A percentile compares a stretch with the other conserved stretches of the same genome.
Conservation (phyloP, 176 grass and related monocot genomes). For the Raddia distichophylla region DNA sequence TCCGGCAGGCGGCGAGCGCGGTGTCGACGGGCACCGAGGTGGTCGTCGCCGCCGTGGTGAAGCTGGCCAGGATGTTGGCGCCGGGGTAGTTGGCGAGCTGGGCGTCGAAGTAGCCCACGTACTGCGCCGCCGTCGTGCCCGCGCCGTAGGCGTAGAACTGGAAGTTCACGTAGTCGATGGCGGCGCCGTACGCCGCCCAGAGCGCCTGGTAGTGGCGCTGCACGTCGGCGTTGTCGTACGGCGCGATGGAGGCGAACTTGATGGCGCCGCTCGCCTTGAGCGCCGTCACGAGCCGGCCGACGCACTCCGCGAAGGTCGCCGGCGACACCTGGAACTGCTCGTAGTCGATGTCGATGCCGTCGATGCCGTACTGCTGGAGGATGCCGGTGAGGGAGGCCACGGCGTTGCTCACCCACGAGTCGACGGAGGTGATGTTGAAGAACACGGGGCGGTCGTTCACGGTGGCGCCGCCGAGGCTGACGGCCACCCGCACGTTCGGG, state of each 20-base stretch:
- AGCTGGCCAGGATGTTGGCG: constrained; percentile 74
- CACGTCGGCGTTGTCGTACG: constrained; percentile 53
- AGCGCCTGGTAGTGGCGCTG: constrained; percentile 70
- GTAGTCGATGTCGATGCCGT: constrained; percentile 87
- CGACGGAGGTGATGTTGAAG: constrained; percentile 65
- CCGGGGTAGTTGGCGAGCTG: constrained; percentile 66
- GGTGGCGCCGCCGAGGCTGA: constrained; percentile 73
- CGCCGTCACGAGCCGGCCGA: constrained; percentile 55
- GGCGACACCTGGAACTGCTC: constrained; percentile 62
- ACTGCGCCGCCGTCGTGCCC: constrained; percentile 55
- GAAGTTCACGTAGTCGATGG: constrained; percentile 87
- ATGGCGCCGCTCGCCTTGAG: constrained; percentile 66
- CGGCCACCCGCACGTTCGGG: constrained; percentile 68
- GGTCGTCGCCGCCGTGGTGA: constrained; percentile 51
- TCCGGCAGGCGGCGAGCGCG: constrained; percentile 52
- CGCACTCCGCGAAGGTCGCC: constrained; percentile 71
- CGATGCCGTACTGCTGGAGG: constrained; percentile 52
- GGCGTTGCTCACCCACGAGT: constrained; percentile 79
- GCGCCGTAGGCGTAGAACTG: constrained; percentile 76
- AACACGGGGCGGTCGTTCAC: constrained; percentile 34
- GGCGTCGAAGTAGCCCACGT: constrained; percentile 51
- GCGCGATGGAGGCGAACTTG: constrained; percentile 76
- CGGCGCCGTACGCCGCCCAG: constrained; percentile 45
- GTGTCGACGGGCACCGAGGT: constrained; percentile 52
- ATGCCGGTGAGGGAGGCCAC: constrained; percentile 61